phyloP scores from a whole-genome alignment of 2,329 filamentous ascomycete species.

The Aspergillus sp. region DNA sequence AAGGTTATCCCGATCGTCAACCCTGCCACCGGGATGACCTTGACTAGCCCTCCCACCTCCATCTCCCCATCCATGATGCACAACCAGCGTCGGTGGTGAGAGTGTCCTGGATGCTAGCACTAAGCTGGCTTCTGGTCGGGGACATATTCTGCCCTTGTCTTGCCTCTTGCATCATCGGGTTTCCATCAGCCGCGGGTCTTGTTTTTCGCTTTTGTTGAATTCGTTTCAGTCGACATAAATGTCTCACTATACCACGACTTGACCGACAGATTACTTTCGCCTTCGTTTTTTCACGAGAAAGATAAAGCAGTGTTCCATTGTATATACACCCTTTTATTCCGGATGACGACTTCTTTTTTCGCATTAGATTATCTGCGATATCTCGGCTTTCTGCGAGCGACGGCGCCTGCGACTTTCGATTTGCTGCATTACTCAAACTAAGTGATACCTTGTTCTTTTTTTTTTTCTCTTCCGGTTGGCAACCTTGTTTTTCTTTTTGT shows the following conservation, averaged over 20 bases:
- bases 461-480: conserved; percentile 5
- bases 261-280: conserved; percentile 14
- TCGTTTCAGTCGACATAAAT: conserved; percentile 16
- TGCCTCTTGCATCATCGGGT: conserved; percentile 31
- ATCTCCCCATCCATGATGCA: conserved; percentile 61
- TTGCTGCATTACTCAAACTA: conserved; percentile 25
- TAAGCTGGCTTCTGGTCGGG: conserved; percentile 22
- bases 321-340: conserved; percentile 27
- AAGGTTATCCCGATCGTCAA: conserved; percentile 98
- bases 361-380: conserved; percentile 26
- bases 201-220: conserved; percentile 16
- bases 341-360: conserved; percentile 29
- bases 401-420: conserved; percentile 34
- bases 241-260: conserved; percentile 16
- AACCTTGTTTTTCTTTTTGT: conserved; percentile 2
- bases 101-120: background rate
- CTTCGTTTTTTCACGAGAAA: conserved; percentile 21
- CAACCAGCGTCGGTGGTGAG: conserved; percentile 40
- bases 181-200: conserved; percentile 26
- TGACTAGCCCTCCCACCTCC: conserved; percentile 78
- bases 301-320: conserved; percentile 24
- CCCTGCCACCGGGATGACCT: conserved; percentile 78
- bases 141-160: conserved; percentile 22
- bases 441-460: conserved; percentile 32
- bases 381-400: conserved; percentile 36